Evolutionary conservation across 306 rosid species (phyloP).

Genomic region (Inga oerstediana): DNA sequence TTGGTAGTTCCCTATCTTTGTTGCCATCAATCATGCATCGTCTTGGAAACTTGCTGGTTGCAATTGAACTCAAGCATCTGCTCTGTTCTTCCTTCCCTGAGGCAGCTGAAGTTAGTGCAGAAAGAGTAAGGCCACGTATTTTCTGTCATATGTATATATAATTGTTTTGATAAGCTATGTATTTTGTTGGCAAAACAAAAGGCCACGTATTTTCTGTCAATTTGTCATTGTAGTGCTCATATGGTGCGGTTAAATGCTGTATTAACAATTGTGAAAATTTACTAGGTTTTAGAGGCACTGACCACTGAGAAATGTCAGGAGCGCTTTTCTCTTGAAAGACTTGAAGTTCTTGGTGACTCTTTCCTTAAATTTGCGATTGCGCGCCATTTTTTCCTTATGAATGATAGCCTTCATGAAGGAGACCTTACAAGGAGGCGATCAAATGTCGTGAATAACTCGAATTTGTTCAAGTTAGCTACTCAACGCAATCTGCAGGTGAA

Average conservation of each 20-base stretch:
- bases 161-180: background rate
- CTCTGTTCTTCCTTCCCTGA: constrained; percentile 70
- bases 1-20: constrained; percentile 91
- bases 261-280: constrained; percentile 39
- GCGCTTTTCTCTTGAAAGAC: constrained; percentile 92
- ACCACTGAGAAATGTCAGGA: constrained; percentile 96
- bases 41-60: constrained; percentile 86
- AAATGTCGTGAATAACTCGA: constrained; percentile 68
- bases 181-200: background rate
- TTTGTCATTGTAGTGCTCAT: constrained; percentile 20
- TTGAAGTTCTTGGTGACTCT: constrained; percentile 95
- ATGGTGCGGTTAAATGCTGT: constrained; percentile 23
- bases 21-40: constrained; percentile 96
- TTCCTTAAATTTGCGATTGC: constrained; percentile 90
- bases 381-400: constrained; percentile 73
- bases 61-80: constrained; percentile 74
- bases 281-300: constrained; percentile 85
- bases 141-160: constrained; percentile 20
- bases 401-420: constrained; percentile 82
- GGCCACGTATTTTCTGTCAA: constrained; percentile 14
- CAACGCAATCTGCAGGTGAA: constrained; percentile 81
- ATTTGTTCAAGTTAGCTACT: constrained; percentile 77
- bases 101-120: constrained; percentile 68
- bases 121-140: constrained; percentile 54
- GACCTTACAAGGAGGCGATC: constrained; percentile 80